Percentiles rank a stretch among this genome's conserved stretches.
phyloP scores from a whole-genome alignment of 2,329 filamentous ascomycete genomes.

The Mycosphaerella sp. region DNA sequence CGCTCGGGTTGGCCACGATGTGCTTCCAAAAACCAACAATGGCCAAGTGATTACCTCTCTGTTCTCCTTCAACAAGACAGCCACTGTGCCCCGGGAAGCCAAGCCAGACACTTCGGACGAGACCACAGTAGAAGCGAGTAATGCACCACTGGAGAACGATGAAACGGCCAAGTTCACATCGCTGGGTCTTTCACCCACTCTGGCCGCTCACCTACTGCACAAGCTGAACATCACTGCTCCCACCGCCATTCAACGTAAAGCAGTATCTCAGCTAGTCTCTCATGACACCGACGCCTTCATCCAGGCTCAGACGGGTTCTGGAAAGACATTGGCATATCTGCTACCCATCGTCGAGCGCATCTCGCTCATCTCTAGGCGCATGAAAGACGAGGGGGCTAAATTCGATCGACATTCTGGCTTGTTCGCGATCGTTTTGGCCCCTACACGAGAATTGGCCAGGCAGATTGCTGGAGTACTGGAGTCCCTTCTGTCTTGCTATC shows the following conservation, averaged over 20 bases:
- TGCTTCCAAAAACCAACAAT: conserved; percentile 16
- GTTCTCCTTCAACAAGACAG: conserved; percentile 80
- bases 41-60: conserved; percentile 71
- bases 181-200: conserved; percentile 70
- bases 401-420: conserved; percentile 81
- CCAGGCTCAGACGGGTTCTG: conserved; percentile 93
- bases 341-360: conserved; percentile 87
- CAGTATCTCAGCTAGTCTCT: conserved; percentile 71
- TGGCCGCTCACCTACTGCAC: conserved; percentile 74
- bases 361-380: conserved; percentile 60
- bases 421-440: conserved; percentile 89
- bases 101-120: conserved; percentile 35
- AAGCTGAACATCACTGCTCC: conserved; percentile 87
- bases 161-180: conserved; percentile 81
- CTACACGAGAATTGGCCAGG: conserved; percentile 88
- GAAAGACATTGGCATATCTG: conserved; percentile 95
- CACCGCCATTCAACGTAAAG: conserved; percentile 88
- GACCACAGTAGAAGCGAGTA: conserved; percentile 63
- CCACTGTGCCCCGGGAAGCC: conserved; percentile 50
- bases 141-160: conserved; percentile 71
- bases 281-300: conserved; percentile 88
- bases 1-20: conserved; percentile 18
- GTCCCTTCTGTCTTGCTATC: conserved; percentile 76
- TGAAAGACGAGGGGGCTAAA: conserved; percentile 38
- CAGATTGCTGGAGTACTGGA: conserved; percentile 87